A percentile compares a stretch with the other conserved stretches of the same genome.
Conservation (phyloP, 2,329 filamentous ascomycete genomes). For the Dothidotthia symphoricarpi region DNA sequence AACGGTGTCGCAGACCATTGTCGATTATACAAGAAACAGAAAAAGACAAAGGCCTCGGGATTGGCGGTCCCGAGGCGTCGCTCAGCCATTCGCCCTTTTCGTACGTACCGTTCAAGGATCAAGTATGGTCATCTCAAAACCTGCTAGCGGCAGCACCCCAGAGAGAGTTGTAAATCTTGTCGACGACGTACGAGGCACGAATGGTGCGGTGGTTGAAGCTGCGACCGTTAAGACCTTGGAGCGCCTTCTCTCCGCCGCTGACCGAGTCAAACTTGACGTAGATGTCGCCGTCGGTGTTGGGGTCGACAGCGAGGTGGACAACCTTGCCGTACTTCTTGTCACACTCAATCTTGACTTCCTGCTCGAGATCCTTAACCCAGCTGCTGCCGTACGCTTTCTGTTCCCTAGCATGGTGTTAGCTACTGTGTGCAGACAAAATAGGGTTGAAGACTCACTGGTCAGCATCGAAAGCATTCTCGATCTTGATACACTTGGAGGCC, state of each 20-base stretch:
- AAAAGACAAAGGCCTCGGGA: conserved; percentile 3
- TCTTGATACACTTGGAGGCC: conserved; percentile 87
- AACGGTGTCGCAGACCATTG: background rate
- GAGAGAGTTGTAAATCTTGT: conserved; percentile 97
- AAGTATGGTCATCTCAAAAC: conserved; percentile 15
- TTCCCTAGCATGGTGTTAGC: conserved; percentile 29
- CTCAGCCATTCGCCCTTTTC: conserved; percentile 4
- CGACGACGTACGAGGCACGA: conserved; percentile 91
- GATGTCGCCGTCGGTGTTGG: conserved; percentile 91
- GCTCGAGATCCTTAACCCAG: conserved; percentile 92
- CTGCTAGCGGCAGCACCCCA: conserved; percentile 45
- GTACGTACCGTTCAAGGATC: conserved; percentile 16
- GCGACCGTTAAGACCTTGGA: conserved; percentile 94
- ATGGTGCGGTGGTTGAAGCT: conserved; percentile 94
- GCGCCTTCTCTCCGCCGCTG: conserved; percentile 92
- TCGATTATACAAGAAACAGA: conserved; percentile 1
- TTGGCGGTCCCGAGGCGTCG: conserved; percentile 7
- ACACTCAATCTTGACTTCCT: conserved; percentile 89
- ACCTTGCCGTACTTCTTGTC: conserved; percentile 95
- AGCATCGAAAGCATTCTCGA: conserved; percentile 94
- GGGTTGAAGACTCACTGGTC: conserved; percentile 66
- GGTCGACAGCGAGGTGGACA: conserved; percentile 93
- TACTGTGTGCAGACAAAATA: background rate
- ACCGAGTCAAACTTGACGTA: conserved; percentile 98
- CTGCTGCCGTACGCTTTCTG: conserved; percentile 22